These are phyloP conservation scores for Botrytis medusae DNA, from an alignment of 2,329 filamentous ascomycete species.

Conservation along the genomic window DNA sequence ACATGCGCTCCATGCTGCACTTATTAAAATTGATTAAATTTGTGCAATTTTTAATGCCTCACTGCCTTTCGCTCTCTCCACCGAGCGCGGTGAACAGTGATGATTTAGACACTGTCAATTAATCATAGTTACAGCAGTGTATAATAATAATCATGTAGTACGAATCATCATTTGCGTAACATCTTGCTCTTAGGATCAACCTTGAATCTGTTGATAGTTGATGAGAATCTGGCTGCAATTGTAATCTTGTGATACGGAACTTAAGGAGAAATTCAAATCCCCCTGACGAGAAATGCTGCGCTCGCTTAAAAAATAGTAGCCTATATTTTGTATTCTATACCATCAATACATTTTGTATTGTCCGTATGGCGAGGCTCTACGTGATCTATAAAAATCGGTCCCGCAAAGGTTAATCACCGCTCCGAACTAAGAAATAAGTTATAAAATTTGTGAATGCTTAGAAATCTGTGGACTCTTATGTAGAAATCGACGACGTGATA, in stretches of 20 bases:
- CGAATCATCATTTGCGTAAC: not conserved
- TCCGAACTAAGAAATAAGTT: rapidly evolving
- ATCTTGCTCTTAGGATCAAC: not conserved
- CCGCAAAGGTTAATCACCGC: rapidly evolving
- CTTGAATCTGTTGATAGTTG: not conserved
- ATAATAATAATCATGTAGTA: not conserved
- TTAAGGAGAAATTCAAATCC: no score
- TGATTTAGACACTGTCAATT: not conserved
- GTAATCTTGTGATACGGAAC: not conserved
- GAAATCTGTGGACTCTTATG: not conserved
- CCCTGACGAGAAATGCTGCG: not conserved
- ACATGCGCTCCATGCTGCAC: rapidly evolving
- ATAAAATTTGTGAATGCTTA: not conserved
- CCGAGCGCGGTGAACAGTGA: not conserved
- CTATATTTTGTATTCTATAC: not conserved
- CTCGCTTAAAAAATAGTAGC: not conserved
- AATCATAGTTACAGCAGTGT: not conserved
- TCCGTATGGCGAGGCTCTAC: not conserved
- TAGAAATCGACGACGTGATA: not conserved
- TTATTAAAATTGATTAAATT: rapidly evolving
- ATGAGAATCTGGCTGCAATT: not conserved
- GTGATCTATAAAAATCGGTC: rapidly evolving
- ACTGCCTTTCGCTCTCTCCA: no score
- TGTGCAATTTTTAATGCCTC: no score
- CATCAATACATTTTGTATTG: rapidly evolving